Evolutionary conservation across 2,329 filamentous ascomycete species (phyloP), one percentile per base, ranked within the genome.

Genomic region (Scedosporium boydii): DNA sequence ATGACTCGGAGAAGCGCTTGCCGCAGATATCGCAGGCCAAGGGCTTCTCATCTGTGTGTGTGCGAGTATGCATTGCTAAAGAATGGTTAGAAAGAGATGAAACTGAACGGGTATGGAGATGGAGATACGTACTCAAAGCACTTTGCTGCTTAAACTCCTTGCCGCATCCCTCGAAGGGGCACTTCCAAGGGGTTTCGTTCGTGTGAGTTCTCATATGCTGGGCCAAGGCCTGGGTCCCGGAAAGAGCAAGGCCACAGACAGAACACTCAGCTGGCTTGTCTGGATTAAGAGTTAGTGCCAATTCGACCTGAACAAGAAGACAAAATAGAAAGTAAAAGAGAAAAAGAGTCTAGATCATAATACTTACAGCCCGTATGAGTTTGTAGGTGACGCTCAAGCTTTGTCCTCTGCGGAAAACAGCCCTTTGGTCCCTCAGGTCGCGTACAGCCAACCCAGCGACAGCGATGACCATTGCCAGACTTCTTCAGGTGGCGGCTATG

Each of bases 181-280:
- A 90, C 48, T 78, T 74, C 73, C 84, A 87, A 27, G 87, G 86
- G 65, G 83, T 87, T 64, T 84, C 81, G 46, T 85, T 84, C 0
- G 85, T 87, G 68, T 90, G 87, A 2, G 83, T 87, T 18, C 86
- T 81, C 69, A 83, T 78, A 67, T 90, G 87, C 69, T 89, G 87
- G 51, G 84, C 82, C 6, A 89, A 78, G 1, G 87, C 84, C 70
- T 89, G 87, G 67, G 86, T 83, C 2, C 86, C 86, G 0, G 87
- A 88, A 68, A 89, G 85, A 3, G 76, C 75, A 63, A 82, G 75
- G 9, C 78, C 75, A 67, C 87, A 90, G 21, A 77, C 75, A 1
- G 75, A 69, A 65, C 85, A 88, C 55, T 77, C 74, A 62, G 82
- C 84, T 6, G 84, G 82, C 71, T 87, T 87, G 68, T 80, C 85